Base-by-base conservation (phyloP, 495 filamentous ascomycete species). In the Cercophora scortea region DNA sequence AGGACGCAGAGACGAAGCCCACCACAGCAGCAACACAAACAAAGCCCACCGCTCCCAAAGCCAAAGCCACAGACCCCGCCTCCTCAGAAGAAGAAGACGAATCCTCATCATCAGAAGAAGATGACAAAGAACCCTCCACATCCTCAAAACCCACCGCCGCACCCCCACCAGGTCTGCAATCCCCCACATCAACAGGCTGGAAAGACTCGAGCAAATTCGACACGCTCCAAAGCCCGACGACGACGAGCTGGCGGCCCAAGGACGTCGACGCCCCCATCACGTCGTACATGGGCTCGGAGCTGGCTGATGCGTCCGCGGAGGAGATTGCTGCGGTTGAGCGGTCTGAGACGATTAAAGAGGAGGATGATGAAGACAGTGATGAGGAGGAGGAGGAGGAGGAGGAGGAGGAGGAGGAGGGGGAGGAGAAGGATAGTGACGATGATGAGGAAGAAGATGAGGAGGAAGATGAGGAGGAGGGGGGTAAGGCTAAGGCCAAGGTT, bases 181-280 rank as follows among this genome's bases (percentile, higher is more conserved):
- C 68, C 3, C 68, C 72, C 8, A 71, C 64, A 11, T 58, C 66
- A 5, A 61, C 58, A 2, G 62, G 64, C 17, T 69, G 64, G 70
- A 65, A 65, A 35, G 57, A 32, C 15, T 46, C 41, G 39, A 45
- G 33, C 38, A 42, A 54, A 4, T 59, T 50, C 16, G 55, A 50
- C 11, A 59, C 67, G 13, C 43, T 77, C 49, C 76, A 79, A 57
- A 71, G 65, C 47, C 73, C 76, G 32, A 75, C 63, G 25, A 64
- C 66, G 45, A 69, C 66, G 8, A 67, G 63, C 8, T 78, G 74
- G 75, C 68, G 70, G 56, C 66, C 70, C n/a, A 64, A 58, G 10
- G 71, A 70, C 42, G 57, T 67, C 13, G 58, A 68, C 17, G 49
- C 57, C 33, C 66, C 68, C 16, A 58, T 68, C 19, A 63, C 67